These are phyloP conservation scores for Cinnamomum micranthum DNA, from an alignment of 164 flowering plant species.

Conservation along the genomic window DNA sequence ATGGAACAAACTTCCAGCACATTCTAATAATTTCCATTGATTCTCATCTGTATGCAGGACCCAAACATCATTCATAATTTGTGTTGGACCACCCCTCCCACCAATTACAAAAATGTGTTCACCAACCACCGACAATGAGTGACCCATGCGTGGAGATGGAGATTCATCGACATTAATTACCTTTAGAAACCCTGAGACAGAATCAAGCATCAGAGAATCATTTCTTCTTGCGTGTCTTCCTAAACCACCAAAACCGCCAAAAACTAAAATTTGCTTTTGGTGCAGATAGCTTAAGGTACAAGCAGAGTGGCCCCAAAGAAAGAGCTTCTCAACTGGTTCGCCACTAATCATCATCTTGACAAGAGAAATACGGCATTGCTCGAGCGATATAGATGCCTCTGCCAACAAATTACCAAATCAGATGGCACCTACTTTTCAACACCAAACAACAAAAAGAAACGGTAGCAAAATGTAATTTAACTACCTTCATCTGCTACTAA, in stretches of 20 bases:
- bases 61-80: conserved; percentile 82
- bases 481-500: no score
- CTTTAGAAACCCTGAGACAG: conserved; percentile 35
- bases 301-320: conserved; percentile 88
- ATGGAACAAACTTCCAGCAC: conserved; percentile 49
- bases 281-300: conserved; percentile 29
- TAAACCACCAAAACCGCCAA: conserved; percentile 94
- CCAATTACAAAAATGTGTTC: conserved; percentile 68
- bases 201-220: conserved; percentile 58
- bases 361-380: conserved; percentile 33
- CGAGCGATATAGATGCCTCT: conserved; percentile 37
- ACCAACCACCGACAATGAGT: conserved; percentile 64
- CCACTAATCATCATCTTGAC: conserved; percentile 41
- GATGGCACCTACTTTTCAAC: no score
- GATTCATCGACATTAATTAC: conserved; percentile 25
- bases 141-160: conserved; percentile 87
- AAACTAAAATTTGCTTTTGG: conserved; percentile 41
- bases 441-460: no score
- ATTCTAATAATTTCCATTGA: conserved; percentile 50
- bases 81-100: conserved; percentile 80
- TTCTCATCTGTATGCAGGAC: conserved; percentile 37
- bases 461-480: no score
- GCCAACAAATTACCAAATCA: conserved; percentile 41
- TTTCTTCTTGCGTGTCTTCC: conserved; percentile 90
- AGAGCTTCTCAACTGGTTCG: conserved; percentile 77